Evolutionary conservation across 2,329 filamentous ascomycete genomes (phyloP), one percentile per base, ranked within the genome.

Genomic region (Fusarium sp.): DNA sequence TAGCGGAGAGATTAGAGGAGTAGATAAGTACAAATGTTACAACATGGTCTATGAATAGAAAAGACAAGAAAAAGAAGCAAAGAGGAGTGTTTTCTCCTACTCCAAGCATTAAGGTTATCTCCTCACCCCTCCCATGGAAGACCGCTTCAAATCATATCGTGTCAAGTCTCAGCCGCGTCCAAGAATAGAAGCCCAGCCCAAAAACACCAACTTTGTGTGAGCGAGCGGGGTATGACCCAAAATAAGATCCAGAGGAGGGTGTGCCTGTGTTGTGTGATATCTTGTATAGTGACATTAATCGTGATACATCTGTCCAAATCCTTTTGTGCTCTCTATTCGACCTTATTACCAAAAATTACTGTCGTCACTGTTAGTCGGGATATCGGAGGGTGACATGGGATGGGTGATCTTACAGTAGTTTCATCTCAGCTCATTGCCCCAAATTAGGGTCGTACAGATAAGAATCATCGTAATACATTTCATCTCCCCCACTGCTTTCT

Each of bases 401-500:
- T 10, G 35, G 7, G 17, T 24, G 13, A 52, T 17, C 66, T 64
- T 61, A 73, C 71, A 41, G 46, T 58, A 32, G 19, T 39, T 22
- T 59, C 26, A n/a, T 51, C 33, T 22, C 26, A 17, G 26, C 47
- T 63, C 33, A 71, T 56, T 72, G 70, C 19, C 65, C 59, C 32
- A 54, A 37, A 32, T 62, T 67, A 39, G 57, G 64, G 41, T 75
- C 74, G 44, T 78, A 79, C 11, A 72, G n/a, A 30, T 76, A 78
- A 9, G 65, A 48, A 32, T 77, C 75, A 5, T 79, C 77, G 56
- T 73, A 75, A 56, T 75, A 77, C 19, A 70, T 64, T 26, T 81
- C 78, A 19, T 80, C 77, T 30, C 70, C 75, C 26, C 71, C 75
- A 50, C 75, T 77, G 51, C 75, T 77, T 37, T 75, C 75, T 13